Conservation (phyloP, 2,329 filamentous ascomycete genomes). For the Drechslerella dactyloides region DNA sequence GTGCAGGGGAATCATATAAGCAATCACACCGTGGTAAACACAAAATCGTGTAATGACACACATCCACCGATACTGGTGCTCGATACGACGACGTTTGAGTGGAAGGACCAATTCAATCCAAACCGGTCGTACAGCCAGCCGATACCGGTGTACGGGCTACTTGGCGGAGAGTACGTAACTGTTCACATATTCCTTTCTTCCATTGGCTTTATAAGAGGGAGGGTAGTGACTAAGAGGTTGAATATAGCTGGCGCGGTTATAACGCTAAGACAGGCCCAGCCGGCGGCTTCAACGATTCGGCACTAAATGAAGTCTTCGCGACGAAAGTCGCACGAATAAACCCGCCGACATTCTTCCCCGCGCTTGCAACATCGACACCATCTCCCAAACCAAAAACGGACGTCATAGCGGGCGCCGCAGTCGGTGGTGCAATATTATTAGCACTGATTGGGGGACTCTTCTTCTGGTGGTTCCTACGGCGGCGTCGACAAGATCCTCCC, state of each 20-base stretch:
- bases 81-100: slow-evolving; percentile 43
- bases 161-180: slow-evolving; percentile 39
- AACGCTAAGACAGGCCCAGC: slow-evolving; percentile 21
- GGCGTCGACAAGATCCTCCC: slow-evolving; percentile 20
- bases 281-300: slow-evolving; percentile 24
- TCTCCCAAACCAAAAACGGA: neutral
- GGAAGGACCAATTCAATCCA: slow-evolving; percentile 39
- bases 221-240: slow-evolving; percentile 7
- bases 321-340: slow-evolving; percentile 27
- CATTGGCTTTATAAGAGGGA: neutral
- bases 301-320: slow-evolving; percentile 27
- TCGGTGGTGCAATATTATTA: slow-evolving; percentile 17
- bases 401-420: slow-evolving; percentile 33
- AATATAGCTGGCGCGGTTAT: slow-evolving; percentile 35
- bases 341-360: slow-evolving; percentile 26
- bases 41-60: slow-evolving; percentile 34
- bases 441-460: slow-evolving; percentile 15
- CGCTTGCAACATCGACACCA: neutral
- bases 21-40: slow-evolving; percentile 36
- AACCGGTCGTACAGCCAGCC: slow-evolving; percentile 44
- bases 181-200: neutral
- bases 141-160: slow-evolving; percentile 25
- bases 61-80: slow-evolving; percentile 46
- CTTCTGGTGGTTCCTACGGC: slow-evolving; percentile 31
- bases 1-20: slow-evolving; percentile 25